Evolutionary conservation across 2,329 filamentous ascomycete species (phyloP).

Genomic region (Sclerotinia sclerotiorum): DNA sequence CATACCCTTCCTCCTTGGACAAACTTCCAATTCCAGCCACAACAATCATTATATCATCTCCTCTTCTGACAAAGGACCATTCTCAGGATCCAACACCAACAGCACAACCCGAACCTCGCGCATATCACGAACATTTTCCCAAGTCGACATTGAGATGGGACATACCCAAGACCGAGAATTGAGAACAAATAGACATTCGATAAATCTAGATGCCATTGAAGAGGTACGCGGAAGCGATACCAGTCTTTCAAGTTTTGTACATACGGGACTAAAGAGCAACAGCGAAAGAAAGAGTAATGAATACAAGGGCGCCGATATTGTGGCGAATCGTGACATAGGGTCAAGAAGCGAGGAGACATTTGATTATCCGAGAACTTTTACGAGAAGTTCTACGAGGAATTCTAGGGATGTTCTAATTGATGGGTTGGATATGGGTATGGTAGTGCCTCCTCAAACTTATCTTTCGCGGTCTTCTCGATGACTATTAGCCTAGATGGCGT

Average conservation of each 20-base stretch:
- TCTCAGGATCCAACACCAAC: neutral
- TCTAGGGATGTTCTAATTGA: neutral
- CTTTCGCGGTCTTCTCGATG: too few relatives aligned
- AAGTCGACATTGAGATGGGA: neutral
- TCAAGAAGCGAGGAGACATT: neutral
- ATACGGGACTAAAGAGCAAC: neutral
- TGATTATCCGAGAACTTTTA: neutral
- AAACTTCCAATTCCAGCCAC: neutral
- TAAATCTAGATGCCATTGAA: neutral
- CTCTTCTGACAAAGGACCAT: neutral
- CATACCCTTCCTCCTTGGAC: conserved; percentile 35
- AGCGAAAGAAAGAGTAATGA: neutral
- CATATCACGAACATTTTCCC: neutral
- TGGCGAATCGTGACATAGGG: neutral
- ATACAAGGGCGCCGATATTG: neutral
- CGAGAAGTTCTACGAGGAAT: neutral
- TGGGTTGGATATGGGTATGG: too few relatives aligned
- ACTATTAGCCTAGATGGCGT: too few relatives aligned
- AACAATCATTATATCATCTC: neutral
- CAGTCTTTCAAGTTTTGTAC: conserved; percentile 1
- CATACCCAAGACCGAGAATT: neutral
- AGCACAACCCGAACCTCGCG: neutral
- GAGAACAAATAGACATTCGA: neutral
- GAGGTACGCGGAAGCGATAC: neutral
- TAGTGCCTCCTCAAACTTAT: too few relatives aligned